Conservation (phyloP, 176 grass and related monocot genomes). For the Juncus inflexus region DNA sequence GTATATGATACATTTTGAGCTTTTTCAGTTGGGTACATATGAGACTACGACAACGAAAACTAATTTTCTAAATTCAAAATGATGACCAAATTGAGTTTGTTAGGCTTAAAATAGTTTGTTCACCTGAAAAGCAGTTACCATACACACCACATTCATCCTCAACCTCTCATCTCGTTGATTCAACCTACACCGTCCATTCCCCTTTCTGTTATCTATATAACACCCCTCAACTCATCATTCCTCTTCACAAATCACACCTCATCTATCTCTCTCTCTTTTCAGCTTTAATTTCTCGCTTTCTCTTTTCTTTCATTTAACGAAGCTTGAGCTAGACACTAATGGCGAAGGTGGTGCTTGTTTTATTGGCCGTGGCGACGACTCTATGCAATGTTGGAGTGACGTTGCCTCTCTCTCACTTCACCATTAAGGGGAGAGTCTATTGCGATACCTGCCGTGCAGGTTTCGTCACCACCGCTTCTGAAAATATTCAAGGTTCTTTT, state of each 20-base stretch:
- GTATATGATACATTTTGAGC: no score
- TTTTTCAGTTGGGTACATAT: no score
- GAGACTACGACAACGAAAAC: no score
- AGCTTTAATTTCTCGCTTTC: background rate
- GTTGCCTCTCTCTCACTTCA: conserved; percentile 21
- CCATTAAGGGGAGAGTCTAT: conserved; percentile 43
- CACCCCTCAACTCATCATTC: background rate
- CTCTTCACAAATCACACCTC: background rate
- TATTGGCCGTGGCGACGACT: no score
- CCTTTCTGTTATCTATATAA: background rate
- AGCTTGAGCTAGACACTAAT: background rate
- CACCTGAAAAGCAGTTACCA: no score
- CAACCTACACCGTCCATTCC: background rate
- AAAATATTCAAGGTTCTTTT: conserved; percentile 19
- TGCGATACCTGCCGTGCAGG: conserved; percentile 47
- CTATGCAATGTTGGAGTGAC: no score
- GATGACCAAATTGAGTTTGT: no score
- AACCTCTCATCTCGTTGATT: background rate
- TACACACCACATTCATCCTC: no score
- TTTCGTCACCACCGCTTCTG: conserved; percentile 37
- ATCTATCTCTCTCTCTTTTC: background rate
- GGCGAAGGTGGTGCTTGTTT: no score
- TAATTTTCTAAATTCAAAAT: no score
- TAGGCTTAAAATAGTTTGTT: no score
- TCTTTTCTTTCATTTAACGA: background rate